Percentiles rank a stretch among this genome's conserved stretches.
Conservation (phyloP, 1,284 basidiomycete species). For the Flammula alnicola region DNA sequence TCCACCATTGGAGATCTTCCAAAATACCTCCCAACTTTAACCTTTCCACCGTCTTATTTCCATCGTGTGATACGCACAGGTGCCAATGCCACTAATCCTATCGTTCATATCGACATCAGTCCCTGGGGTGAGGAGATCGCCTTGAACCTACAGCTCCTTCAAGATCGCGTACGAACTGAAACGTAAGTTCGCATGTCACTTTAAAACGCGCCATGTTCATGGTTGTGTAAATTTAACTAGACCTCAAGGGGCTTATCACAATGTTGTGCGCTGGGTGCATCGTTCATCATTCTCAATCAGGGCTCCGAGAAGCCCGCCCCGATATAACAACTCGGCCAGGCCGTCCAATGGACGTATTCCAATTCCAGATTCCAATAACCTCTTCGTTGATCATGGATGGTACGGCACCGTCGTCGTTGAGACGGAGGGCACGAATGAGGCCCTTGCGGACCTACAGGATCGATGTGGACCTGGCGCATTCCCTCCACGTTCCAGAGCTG, state of each 20-base stretch:
- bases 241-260: constrained; percentile 75
- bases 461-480: constrained; percentile 71
- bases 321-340: constrained; percentile 27
- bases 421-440: constrained; percentile 83
- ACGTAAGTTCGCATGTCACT: constrained; percentile 73
- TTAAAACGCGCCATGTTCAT: too few species aligned
- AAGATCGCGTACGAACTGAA: constrained; percentile 77
- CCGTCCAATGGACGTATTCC: constrained; percentile 42
- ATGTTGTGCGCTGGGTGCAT: constrained; percentile 82
- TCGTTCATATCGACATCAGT: constrained; percentile 71
- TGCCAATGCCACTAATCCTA: constrained; percentile 63
- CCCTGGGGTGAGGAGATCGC: constrained; percentile 80
- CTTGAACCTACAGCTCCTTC: constrained; percentile 70
- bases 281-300: constrained; percentile 74
- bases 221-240: constrained; percentile 47
- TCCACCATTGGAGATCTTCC: constrained; percentile 76
- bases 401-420: constrained; percentile 80
- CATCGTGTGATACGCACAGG: constrained; percentile 76
- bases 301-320: constrained; percentile 35
- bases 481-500: constrained; percentile 52
- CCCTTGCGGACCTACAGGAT: constrained; percentile 74
- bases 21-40: constrained; percentile 72
- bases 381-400: constrained; percentile 77
- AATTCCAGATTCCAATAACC: constrained; percentile 51
- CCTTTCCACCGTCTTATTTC: constrained; percentile 84